Conservation (phyloP, 768 basidiomycete genomes). For the Lentinula sp. region DNA sequence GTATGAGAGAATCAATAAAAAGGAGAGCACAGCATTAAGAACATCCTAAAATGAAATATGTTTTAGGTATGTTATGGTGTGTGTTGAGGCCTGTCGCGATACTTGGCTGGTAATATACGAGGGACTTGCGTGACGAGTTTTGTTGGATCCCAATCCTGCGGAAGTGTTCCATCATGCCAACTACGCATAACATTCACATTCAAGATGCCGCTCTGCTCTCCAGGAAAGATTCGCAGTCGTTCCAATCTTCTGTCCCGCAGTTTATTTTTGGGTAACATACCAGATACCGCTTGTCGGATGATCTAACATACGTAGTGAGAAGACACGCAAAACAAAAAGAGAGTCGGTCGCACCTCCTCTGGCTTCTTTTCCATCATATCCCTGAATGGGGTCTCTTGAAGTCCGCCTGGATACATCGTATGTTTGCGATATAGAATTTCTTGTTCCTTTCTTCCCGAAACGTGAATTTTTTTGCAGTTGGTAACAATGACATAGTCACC, state of each 20-base stretch:
- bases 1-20: background rate
- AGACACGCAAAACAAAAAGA: slow-evolving; percentile 1
- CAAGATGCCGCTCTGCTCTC: slow-evolving; percentile 69
- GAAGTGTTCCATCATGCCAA: slow-evolving; percentile 78
- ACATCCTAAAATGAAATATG: background rate
- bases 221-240: slow-evolving; percentile 84
- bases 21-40: background rate
- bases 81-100: slow-evolving; percentile 3
- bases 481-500: slow-evolving; percentile 98
- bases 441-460: slow-evolving; percentile 85
- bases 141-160: slow-evolving; percentile 37
- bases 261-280: slow-evolving; percentile 99
- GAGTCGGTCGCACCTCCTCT: slow-evolving; percentile 63
- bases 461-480: slow-evolving; percentile 74
- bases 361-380: slow-evolving; percentile 82
- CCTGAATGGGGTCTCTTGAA: slow-evolving; percentile 86
- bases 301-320: slow-evolving; percentile 47
- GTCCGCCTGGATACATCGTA: slow-evolving; percentile 87
- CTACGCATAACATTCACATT: slow-evolving; percentile 72
- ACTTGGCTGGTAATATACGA: slow-evolving; percentile 8
- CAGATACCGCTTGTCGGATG: slow-evolving; percentile 91
- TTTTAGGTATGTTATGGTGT: background rate
- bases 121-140: slow-evolving; percentile 1
- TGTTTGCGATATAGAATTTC: slow-evolving; percentile 88
- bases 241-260: slow-evolving; percentile 85